Percentiles rank a stretch among this genome's conserved stretches.
Evolutionary conservation across 2,329 filamentous ascomycete species (phyloP).

Genomic region (Didymella sp.): DNA sequence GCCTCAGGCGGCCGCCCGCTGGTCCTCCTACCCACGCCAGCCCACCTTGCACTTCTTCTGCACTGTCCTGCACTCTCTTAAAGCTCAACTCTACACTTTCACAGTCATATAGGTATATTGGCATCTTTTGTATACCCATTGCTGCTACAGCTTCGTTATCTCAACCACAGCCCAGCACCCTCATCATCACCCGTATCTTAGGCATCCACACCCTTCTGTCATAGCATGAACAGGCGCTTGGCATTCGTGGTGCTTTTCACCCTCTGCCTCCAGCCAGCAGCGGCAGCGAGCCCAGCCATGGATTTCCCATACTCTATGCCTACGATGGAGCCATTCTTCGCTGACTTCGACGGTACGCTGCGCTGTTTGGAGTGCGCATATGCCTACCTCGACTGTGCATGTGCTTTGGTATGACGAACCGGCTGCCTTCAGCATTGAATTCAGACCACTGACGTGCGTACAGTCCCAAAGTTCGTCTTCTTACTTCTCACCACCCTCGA

Average conservation of each 20-base stretch:
- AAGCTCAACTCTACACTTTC: background rate
- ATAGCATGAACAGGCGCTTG: conserved; percentile 43
- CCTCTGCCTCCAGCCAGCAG: conserved; percentile 36
- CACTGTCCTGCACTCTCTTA: conserved; percentile 2
- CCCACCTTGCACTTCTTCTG: conserved; percentile 10
- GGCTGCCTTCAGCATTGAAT: background rate
- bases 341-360: conserved; percentile 34
- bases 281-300: conserved; percentile 36
- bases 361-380: conserved; percentile 38
- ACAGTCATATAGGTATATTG: background rate
- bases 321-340: conserved; percentile 32
- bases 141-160: conserved; percentile 3
- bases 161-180: conserved; percentile 8
- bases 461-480: conserved; percentile 24
- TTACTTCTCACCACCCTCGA: conserved; percentile 3
- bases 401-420: conserved; percentile 26
- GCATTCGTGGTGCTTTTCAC: conserved; percentile 36
- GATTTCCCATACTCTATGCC: conserved; percentile 28
- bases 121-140: background rate
- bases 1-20: conserved; percentile 30
- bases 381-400: conserved; percentile 29
- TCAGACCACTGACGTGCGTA: conserved; percentile 10
- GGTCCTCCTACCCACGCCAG: background rate
- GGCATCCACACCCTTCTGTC: conserved; percentile 29
- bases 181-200: conserved; percentile 26